A percentile compares a stretch with the other conserved stretches of the same genome.
Evolutionary conservation across 768 basidiomycete genomes (phyloP).

Genomic region (Leccinum olivaceopallidum): DNA sequence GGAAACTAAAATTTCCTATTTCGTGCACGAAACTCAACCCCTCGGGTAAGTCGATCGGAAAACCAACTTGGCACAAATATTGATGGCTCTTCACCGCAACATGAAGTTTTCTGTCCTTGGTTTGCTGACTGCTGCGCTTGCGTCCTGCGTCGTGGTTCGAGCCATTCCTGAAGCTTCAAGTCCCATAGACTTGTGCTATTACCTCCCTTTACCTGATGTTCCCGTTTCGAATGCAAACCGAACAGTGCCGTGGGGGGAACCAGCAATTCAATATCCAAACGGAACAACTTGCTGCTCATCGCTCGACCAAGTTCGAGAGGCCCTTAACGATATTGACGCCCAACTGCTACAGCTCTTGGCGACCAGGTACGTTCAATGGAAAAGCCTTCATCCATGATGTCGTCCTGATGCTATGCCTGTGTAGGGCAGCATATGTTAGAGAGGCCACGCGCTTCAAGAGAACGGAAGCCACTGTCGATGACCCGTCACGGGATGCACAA

Average conservation of each 20-base stretch:
- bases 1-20: neutral
- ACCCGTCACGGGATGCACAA: constrained; percentile 16
- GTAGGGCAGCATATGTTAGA: constrained; percentile 23
- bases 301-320: constrained; percentile 18
- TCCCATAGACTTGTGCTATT: constrained; percentile 19
- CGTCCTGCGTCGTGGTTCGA: too few relatives aligned
- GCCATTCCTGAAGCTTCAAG: neutral
- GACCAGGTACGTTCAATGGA: constrained; percentile 10
- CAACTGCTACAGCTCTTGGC: constrained; percentile 22
- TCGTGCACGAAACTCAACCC: neutral
- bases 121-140: too few relatives aligned
- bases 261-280: constrained; percentile 18
- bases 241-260: constrained; percentile 25
- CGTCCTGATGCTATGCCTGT: neutral
- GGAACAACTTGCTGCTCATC: constrained; percentile 30
- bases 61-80: too few relatives aligned
- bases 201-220: constrained; percentile 12
- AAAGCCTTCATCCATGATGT: too few relatives aligned
- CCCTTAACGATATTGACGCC: constrained; percentile 20
- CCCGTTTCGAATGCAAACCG: constrained; percentile 19
- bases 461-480: constrained; percentile 12
- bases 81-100: too few relatives aligned
- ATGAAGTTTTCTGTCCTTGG: too few relatives aligned
- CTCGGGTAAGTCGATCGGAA: constrained; percentile 41
- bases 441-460: constrained; percentile 30